Evolutionary conservation across 2,329 filamentous ascomycete genomes (phyloP).

Genomic region (Ramularia endophylla): DNA sequence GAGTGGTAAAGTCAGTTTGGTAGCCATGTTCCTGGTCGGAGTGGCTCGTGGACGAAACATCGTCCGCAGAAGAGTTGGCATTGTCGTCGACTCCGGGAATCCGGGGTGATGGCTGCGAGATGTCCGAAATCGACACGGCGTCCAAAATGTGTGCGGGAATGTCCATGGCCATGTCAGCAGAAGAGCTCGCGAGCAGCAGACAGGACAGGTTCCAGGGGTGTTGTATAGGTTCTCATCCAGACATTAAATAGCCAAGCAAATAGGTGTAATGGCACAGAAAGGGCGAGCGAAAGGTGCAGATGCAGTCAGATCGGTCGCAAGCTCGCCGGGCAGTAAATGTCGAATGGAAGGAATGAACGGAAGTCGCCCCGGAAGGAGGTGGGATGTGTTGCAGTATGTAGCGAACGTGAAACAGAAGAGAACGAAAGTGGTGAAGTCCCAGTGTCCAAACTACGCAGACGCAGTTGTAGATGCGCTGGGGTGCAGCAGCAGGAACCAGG

Average conservation of each 20-base stretch:
- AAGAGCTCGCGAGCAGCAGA: neutral
- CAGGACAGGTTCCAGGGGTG: neutral
- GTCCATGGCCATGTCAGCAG: constrained; percentile 14
- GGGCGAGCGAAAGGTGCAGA: neutral
- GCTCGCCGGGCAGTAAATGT: too few relatives aligned
- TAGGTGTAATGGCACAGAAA: constrained; percentile 1
- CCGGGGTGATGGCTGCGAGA: constrained; percentile 12
- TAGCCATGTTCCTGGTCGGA: constrained; percentile 30
- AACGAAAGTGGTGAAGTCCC: too few relatives aligned
- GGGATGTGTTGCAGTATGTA: neutral
- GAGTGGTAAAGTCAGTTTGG: constrained; percentile 32
- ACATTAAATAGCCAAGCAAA: constrained; percentile 3
- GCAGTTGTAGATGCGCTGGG: too few relatives aligned
- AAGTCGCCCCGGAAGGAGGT: neutral
- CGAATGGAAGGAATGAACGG: neutral
- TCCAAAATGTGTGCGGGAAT: constrained; percentile 21
- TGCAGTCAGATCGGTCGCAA: too few relatives aligned
- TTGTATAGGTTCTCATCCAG: constrained; percentile 2
- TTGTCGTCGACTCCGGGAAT: constrained; percentile 14
- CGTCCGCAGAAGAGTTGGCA: constrained; percentile 25
- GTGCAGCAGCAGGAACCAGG: too few relatives aligned
- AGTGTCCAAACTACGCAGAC: too few relatives aligned
- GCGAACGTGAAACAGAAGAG: too few relatives aligned
- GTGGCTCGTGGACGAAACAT: constrained; percentile 29
- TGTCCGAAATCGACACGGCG: constrained; percentile 13